These are phyloP conservation scores for Cryptococcus jaspeensis DNA, from an alignment of 1,284 basidiomycete species.

Conservation along the genomic window DNA sequence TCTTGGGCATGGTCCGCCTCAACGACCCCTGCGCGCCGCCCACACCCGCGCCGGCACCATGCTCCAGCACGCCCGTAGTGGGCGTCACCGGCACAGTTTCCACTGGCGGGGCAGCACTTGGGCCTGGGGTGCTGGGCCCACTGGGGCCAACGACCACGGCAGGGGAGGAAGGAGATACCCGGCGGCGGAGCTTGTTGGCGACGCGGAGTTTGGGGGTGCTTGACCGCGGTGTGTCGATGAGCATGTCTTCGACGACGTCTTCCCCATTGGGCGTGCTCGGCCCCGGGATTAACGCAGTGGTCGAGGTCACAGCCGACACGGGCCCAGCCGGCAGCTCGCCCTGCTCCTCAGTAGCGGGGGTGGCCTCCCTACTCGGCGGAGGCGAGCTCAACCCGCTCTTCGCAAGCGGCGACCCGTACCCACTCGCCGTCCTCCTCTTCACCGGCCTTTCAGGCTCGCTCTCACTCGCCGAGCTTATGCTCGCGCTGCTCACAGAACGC, in stretches of 20 bases:
- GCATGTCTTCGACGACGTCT: neutral
- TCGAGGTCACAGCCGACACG: neutral
- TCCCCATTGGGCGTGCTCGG: neutral
- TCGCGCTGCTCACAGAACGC: constrained; percentile 8
- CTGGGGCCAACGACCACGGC: neutral
- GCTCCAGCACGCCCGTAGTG: neutral
- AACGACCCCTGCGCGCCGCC: neutral
- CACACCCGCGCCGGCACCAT: neutral
- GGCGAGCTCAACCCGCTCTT: constrained; percentile 16
- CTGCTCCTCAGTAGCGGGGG: neutral
- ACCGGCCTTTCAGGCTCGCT: constrained; percentile 15
- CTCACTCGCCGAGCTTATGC: constrained; percentile 12
- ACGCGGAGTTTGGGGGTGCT: neutral
- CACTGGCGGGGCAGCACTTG: neutral
- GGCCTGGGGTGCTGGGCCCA: neutral
- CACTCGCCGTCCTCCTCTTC: constrained; percentile 11
- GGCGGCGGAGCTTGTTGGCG: constrained; percentile 11
- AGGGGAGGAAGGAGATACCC: constrained; percentile 5
- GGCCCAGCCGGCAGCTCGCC: neutral
- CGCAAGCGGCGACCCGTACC: constrained; percentile 10
- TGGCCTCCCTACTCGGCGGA: constrained; percentile 17
- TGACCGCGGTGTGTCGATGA: neutral
- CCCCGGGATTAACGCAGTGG: neutral
- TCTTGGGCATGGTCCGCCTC: constrained; percentile 4
- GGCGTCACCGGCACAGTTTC: constrained; percentile 1